These are phyloP conservation scores for Didymella arachidicola DNA, from an alignment of 2,329 filamentous ascomycete species.

Conservation along the genomic window DNA sequence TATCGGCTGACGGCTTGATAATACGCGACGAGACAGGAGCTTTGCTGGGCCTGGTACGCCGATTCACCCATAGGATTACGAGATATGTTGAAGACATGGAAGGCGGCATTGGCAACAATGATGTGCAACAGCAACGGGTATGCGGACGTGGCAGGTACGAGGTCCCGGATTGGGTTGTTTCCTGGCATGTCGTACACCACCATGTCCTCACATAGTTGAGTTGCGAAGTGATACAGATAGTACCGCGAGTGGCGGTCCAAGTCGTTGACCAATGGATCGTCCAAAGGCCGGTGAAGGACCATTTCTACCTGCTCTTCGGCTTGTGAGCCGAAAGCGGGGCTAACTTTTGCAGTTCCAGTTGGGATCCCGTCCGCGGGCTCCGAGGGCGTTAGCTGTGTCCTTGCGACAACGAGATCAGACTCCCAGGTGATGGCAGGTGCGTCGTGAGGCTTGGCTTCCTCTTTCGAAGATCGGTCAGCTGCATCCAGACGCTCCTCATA, in stretches of 20 bases:
- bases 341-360: neutral
- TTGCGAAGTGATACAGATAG: constrained; percentile 59
- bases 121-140: constrained; percentile 57
- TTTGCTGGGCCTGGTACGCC: constrained; percentile 42
- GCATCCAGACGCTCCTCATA: constrained; percentile 51
- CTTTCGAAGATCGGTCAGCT: constrained; percentile 24
- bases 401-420: constrained; percentile 17
- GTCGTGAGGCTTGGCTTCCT: constrained; percentile 36
- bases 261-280: constrained; percentile 65
- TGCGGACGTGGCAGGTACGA: constrained; percentile 56
- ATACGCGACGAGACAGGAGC: constrained; percentile 43
- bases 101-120: constrained; percentile 58
- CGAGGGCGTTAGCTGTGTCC: constrained; percentile 9
- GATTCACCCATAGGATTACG: constrained; percentile 47
- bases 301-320: constrained; percentile 25
- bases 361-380: constrained; percentile 1
- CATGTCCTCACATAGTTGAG: constrained; percentile 63
- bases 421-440: constrained; percentile 32
- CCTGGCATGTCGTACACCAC: constrained; percentile 57
- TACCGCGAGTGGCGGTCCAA: constrained; percentile 57
- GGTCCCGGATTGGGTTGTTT: constrained; percentile 58
- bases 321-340: constrained; percentile 12
- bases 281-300: constrained; percentile 54
- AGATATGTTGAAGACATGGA: constrained; percentile 55
- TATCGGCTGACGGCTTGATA: constrained; percentile 51